These are phyloP conservation scores for Ganoderma sinense DNA, from an alignment of 1,284 basidiomycete species.

Conservation along the genomic window DNA sequence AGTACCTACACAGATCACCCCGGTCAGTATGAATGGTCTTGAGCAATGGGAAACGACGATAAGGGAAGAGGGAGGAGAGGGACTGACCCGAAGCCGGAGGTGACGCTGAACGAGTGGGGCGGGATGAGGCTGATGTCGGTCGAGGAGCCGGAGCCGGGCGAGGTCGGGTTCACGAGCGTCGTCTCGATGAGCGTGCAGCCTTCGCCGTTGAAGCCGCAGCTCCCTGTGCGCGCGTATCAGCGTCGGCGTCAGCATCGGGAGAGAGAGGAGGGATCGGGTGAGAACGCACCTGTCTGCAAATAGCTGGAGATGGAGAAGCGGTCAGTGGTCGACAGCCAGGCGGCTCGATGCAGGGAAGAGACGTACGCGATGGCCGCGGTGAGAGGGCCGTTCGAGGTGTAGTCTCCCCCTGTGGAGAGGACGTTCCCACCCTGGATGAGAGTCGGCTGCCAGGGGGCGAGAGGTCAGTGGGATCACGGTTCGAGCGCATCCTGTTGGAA, in stretches of 20 bases:
- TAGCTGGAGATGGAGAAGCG: conserved; percentile 30
- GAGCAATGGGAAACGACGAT: neutral
- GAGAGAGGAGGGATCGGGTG: no score
- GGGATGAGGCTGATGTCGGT: conserved; percentile 53
- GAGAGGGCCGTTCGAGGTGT: conserved; percentile 39
- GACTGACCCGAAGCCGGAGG: conserved; percentile 39
- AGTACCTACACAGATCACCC: conserved; percentile 32
- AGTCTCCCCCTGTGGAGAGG: conserved; percentile 44
- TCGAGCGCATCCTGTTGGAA: no score
- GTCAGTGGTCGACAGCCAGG: neutral
- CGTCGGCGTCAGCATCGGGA: neutral
- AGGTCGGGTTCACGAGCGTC: conserved; percentile 50
- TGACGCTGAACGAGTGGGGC: conserved; percentile 46
- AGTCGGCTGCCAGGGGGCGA: conserved; percentile 35
- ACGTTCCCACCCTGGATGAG: conserved; percentile 42
- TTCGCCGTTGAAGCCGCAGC: conserved; percentile 52
- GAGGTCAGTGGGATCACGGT: neutral
- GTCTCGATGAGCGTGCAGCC: conserved; percentile 50
- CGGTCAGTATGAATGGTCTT: neutral
- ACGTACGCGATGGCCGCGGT: conserved; percentile 45
- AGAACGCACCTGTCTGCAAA: conserved; percentile 39
- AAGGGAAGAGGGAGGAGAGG: no score
- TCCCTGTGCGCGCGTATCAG: conserved; percentile 20
- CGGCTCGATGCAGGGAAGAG: neutral
- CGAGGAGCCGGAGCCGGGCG: conserved; percentile 49